These are phyloP conservation scores for Oryza glaberrima DNA, from an alignment of 176 grass and related monocot genomes.

Conservation along the genomic window DNA sequence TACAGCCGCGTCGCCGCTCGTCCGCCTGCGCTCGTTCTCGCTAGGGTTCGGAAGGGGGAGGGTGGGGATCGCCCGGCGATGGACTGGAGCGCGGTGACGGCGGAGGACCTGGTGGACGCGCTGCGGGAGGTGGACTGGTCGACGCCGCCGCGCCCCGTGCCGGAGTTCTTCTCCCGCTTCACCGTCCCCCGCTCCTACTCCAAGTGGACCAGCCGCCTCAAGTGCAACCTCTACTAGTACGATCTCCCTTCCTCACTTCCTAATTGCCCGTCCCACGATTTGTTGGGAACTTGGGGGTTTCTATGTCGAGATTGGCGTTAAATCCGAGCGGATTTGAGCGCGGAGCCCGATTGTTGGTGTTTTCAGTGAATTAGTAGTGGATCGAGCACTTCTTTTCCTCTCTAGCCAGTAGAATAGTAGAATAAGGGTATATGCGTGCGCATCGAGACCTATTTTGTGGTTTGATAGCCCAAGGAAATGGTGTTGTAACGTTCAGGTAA, in stretches of 20 bases:
- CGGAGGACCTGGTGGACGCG: constrained; percentile 96
- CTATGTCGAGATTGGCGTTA: not conserved
- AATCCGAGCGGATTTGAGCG: constrained; percentile 18
- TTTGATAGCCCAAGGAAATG: not conserved
- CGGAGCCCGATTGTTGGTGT: not conserved
- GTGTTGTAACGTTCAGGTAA: not conserved
- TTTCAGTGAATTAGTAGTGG: not conserved
- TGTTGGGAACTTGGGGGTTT: not conserved
- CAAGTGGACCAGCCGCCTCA: constrained; percentile 99
- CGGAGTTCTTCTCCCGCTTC: constrained; percentile 99
- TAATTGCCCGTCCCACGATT: constrained; percentile 26
- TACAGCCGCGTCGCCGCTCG: constrained; percentile 4
- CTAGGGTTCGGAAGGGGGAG: constrained; percentile 26
- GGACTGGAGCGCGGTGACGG: constrained; percentile 99
- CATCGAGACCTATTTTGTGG: not conserved
- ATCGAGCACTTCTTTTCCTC: not conserved
- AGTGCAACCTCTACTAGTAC: constrained; percentile 99
- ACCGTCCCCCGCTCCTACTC: constrained; percentile 93
- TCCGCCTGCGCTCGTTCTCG: not conserved
- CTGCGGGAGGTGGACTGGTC: constrained; percentile 98
- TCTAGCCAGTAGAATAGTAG: not conserved
- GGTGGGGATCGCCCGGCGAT: constrained; percentile 46
- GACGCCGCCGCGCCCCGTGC: constrained; percentile 79
- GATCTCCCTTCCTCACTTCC: constrained; percentile 30
- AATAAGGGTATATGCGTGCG: not conserved